Base-by-base conservation (phyloP, 257 asterid genomes). In the Gynochthodes officinalis region DNA sequence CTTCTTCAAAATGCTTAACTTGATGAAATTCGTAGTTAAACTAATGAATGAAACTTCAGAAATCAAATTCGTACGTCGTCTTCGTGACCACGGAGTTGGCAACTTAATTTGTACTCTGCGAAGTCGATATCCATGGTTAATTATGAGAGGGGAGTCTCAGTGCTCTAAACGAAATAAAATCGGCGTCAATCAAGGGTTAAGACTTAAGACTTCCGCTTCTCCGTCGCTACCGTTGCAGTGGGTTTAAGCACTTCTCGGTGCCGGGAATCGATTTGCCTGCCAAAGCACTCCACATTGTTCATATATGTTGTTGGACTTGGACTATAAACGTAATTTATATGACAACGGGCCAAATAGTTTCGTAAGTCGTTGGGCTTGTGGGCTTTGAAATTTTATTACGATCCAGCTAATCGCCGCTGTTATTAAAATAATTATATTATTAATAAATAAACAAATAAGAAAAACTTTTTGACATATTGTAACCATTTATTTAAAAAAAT, bases 11-110 rank as follows among this genome's bases (percentile, higher is more conserved):
- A 11, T 1, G 19, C 5, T 6, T 2, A 5, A 46, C 14, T 7
- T 23, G 39, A 44, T 9, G 55, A 3, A 74, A 64, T 49, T 27
- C 40, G 43, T 21, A 18, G 32, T 3, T 49, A 16, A 30, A 65
- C 1, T 4, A 27, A 40, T 1, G 42, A 8, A 33, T 46, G 23
- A 27, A 27, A 19, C 28, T 50, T 35, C 10, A 54, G 28, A 43
- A 30, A 40, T 18, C 63, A 43, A 7, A 23, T 12, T 44, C 85
- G 21, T 84, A 95, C 99, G 80, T 92, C 99, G 82, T 90, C 99
- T 71, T 92, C 99, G 90, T 92, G 99, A 73, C 99, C 96, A 42
- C 68, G 82, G 35, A 95, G 94, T 69, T 95, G 97, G 75, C 90
- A 89, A 77, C 98, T 81, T 83, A 95, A 70, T 65, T 80, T 86